Percentiles rank a stretch among this genome's conserved stretches.
Evolutionary conservation across 768 basidiomycete genomes (phyloP).

Genomic region (Mycena sanguinolenta): DNA sequence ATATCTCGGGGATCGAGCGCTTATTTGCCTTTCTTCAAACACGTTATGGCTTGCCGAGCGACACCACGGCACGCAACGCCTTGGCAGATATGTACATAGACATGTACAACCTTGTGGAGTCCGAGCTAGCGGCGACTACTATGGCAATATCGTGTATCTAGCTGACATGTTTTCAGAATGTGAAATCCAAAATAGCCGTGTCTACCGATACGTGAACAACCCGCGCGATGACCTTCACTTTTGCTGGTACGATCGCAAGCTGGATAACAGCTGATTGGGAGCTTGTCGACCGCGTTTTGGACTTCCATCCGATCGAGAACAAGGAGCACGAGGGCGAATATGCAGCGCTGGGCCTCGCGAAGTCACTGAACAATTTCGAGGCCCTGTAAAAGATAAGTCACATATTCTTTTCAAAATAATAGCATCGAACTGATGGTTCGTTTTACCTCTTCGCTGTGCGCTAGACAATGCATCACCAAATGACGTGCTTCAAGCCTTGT

Average conservation of each 20-base stretch:
- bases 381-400: constrained; percentile 52
- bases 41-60: constrained; percentile 5
- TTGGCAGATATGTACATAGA: constrained; percentile 37
- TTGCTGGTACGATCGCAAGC: constrained; percentile 45
- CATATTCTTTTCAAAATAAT: too few relatives aligned
- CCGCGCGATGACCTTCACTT: constrained; percentile 48
- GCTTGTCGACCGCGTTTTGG: too few relatives aligned
- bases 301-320: constrained; percentile 43
- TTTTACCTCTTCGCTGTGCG: too few relatives aligned
- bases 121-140: constrained; percentile 37
- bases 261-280: constrained; percentile 47
- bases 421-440: too few relatives aligned
- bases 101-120: constrained; percentile 37
- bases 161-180: constrained; percentile 20
- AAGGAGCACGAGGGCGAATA: constrained; percentile 51
- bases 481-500: constrained; percentile 45
- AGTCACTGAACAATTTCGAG: constrained; percentile 42
- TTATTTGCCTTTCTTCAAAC: constrained; percentile 10
- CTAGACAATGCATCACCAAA: constrained; percentile 52
- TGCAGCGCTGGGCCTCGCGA: constrained; percentile 42
- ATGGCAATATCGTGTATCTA: constrained; percentile 13
- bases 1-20: constrained; percentile 39
- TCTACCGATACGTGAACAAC: constrained; percentile 45
- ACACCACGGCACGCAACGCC: constrained; percentile 38
- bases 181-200: constrained; percentile 40